Evolutionary conservation across 1,139 yeast species (phyloP), one percentile per base, ranked within the genome.

Genomic region (Taiozyma sp.): DNA sequence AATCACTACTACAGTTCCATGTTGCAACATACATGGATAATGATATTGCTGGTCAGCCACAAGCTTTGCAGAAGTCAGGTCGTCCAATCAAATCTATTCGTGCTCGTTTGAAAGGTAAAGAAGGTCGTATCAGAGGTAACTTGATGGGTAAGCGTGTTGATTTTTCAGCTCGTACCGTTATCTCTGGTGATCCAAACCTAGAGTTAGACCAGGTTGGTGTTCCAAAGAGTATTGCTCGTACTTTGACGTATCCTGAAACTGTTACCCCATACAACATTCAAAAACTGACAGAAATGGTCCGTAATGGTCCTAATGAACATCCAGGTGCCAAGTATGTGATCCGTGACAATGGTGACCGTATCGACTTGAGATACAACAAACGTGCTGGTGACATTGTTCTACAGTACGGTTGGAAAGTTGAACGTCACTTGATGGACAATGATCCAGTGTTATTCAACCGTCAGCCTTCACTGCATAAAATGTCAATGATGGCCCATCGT

Each of bases 401-500:
- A 60, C 99, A 95, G 69, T 95, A 93, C 65, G 99, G 99, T 46
- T 95, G 99, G 99, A 91, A 89, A 69, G 99, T 95, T 54, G 99
- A 95, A 70, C 91, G 99, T 70, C 99, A 93, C 70, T 80, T 93
- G 64, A 89, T 91, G 87, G 99, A 93, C 69, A 82, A 92, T 64
- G 99, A 93, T 68, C 98, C 99, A 3, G 99, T 93, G 36, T 80
- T 93, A 65, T 93, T 93, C 78, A 93, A 93, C 70, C 97, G 99
- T 79, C 99, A 95, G 75, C 99, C 99, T 49, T 93, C 99, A 38
- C 78, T 95, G 71, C 99, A 95, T 74, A 95, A 95, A 72, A 93
- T 95, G 98, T 91, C 98, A 55, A 95, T 95, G 99, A 95, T 95
- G 99, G 96, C 97, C n/a, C 99, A 95, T 69, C 82, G 97, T 73